Percentiles rank a stretch among this genome's conserved stretches.
Conservation (phyloP, 306 rosid species). For the Cucurbita maxima region DNA sequence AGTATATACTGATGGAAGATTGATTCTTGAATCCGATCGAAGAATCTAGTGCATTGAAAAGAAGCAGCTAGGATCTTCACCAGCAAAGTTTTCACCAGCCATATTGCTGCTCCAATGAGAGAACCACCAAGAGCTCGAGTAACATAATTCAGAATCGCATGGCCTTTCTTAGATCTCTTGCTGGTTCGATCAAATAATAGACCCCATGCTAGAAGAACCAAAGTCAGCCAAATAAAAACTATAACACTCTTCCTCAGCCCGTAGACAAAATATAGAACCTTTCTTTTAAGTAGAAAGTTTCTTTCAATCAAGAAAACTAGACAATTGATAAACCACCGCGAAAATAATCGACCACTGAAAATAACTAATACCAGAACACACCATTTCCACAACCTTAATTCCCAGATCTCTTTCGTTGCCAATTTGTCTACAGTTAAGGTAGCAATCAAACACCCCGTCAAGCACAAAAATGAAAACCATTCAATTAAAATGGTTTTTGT, state of each 20-base stretch:
- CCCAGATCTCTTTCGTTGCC: slow-evolving; percentile 24
- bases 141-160: slow-evolving; percentile 27
- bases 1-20: slow-evolving; percentile 70
- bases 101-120: slow-evolving; percentile 48
- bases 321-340: slow-evolving; percentile 49
- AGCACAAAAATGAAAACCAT: slow-evolving; percentile 31
- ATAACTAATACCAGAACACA: slow-evolving; percentile 46
- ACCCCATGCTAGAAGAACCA: slow-evolving; percentile 63
- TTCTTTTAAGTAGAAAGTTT: slow-evolving; percentile 56
- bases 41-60: slow-evolving; percentile 62
- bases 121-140: slow-evolving; percentile 50
- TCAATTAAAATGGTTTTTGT: slow-evolving; percentile 19
- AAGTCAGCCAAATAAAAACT: slow-evolving; percentile 48
- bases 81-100: slow-evolving; percentile 48
- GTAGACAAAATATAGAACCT: slow-evolving; percentile 70
- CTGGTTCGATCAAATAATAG: slow-evolving; percentile 34
- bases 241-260: slow-evolving; percentile 66
- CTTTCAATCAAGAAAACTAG: slow-evolving; percentile 53
- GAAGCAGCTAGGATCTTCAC: slow-evolving; percentile 52
- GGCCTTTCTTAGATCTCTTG: slow-evolving; percentile 22
- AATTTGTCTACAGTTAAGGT: slow-evolving; percentile 22
- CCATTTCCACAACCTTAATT: slow-evolving; percentile 60
- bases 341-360: slow-evolving; percentile 51
- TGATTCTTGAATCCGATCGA: slow-evolving; percentile 77
- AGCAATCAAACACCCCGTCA: slow-evolving; percentile 30